phyloP scores from a whole-genome alignment of 192 early-diverging fungal genomes.

The Paraglomus brasilianum region DNA sequence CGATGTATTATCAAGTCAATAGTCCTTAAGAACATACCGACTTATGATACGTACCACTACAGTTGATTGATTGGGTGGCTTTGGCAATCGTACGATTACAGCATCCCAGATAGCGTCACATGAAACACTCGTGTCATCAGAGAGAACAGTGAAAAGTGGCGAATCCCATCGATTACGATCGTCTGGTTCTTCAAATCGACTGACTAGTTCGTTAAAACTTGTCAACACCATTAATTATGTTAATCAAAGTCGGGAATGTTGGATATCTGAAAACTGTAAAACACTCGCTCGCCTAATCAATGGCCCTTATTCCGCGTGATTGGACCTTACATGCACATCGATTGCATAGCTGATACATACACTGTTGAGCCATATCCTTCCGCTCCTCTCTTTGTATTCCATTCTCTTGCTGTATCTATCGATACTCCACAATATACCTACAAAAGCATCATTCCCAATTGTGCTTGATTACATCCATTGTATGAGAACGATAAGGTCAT shows the following conservation, averaged over 20 bases:
- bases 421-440: slow-evolving; percentile 67
- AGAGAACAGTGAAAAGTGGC: slow-evolving; percentile 88
- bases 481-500: too few relatives aligned
- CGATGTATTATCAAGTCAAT: neutral
- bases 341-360: slow-evolving; percentile 33
- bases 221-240: slow-evolving; percentile 40
- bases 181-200: slow-evolving; percentile 95
- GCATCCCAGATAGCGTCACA: slow-evolving; percentile 75
- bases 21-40: neutral
- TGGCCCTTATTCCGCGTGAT: too few relatives aligned
- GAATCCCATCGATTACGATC: slow-evolving; percentile 90
- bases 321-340: too few relatives aligned
- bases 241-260: slow-evolving; percentile 22
- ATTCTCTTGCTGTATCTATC: slow-evolving; percentile 48
- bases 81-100: slow-evolving; percentile 67
- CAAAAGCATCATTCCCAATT: slow-evolving; percentile 11
- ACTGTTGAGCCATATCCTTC: slow-evolving; percentile 46
- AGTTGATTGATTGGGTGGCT: slow-evolving; percentile 84
- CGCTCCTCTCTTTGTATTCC: slow-evolving; percentile 48
- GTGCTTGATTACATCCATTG: too few relatives aligned
- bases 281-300: slow-evolving; percentile 18
- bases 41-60: slow-evolving; percentile 53
- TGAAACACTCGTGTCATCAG: slow-evolving; percentile 63
- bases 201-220: slow-evolving; percentile 76
- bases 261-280: slow-evolving; percentile 29